phyloP scores from a whole-genome alignment of 345 rosid species.

The Gossypium anomalum region DNA sequence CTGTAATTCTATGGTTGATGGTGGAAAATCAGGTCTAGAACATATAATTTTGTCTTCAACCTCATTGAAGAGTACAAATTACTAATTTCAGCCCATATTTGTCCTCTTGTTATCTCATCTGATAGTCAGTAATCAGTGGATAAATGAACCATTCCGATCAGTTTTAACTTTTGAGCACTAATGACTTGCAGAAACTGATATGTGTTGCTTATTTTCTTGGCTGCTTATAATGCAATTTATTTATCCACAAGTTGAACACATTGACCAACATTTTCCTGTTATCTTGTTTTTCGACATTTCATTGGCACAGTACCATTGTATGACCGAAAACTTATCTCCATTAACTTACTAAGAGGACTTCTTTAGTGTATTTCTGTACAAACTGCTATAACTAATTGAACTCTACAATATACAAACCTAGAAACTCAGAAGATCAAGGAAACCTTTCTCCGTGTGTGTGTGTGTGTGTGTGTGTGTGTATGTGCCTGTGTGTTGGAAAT shows the following conservation, averaged over 20 bases:
- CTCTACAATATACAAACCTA: neutral
- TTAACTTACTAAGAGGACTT: neutral
- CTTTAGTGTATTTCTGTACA: neutral
- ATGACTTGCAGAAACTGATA: conserved; percentile 7
- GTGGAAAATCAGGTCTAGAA: neutral
- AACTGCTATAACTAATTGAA: neutral
- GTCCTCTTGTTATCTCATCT: neutral
- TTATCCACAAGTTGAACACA: neutral
- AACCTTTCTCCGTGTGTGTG: neutral
- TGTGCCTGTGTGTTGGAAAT: neutral
- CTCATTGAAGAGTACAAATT: neutral
- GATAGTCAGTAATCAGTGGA: neutral
- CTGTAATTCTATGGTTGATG: neutral
- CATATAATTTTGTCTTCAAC: neutral
- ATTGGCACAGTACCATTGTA: neutral
- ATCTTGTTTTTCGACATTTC: neutral
- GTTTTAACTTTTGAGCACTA: neutral
- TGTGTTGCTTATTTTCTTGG: neutral
- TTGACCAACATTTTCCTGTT: neutral
- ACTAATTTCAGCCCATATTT: neutral
- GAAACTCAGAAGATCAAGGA: neutral
- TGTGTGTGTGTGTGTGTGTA: neutral
- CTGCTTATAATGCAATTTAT: neutral
- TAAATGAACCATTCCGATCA: neutral
- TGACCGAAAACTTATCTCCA: neutral